Conservation (phyloP, 768 basidiomycete genomes). For the Tubosaeta brunneosetosa region DNA sequence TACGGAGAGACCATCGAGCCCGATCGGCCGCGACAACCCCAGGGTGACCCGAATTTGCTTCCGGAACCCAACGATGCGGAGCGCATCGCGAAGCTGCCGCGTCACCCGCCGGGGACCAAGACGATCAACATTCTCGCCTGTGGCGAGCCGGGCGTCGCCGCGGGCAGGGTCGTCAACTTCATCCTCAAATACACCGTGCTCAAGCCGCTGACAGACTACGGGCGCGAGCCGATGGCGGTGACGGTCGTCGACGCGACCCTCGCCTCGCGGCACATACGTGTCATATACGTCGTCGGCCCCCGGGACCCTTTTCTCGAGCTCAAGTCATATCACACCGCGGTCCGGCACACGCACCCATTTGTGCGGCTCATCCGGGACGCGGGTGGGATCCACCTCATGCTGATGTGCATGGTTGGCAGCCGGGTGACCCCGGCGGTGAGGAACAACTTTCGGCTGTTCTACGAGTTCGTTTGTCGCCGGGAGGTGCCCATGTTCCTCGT, state of each 20-base stretch:
- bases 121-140: slow-evolving; percentile 39
- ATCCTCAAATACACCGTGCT: slow-evolving; percentile 15
- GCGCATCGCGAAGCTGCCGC: slow-evolving; percentile 14
- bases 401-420: slow-evolving; percentile 38
- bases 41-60: slow-evolving; percentile 6
- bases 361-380: slow-evolving; percentile 15
- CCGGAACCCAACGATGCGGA: slow-evolving; percentile 13
- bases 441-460: slow-evolving; percentile 36
- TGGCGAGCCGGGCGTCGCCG: slow-evolving; percentile 36
- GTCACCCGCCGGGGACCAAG: slow-evolving; percentile 15
- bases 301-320: slow-evolving; percentile 25
- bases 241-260: slow-evolving; percentile 24
- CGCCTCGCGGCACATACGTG: slow-evolving; percentile 9
- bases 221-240: slow-evolving; percentile 31
- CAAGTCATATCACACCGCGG: slow-evolving; percentile 10
- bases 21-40: not conserved
- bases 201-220: slow-evolving; percentile 21
- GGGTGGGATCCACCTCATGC: slow-evolving; percentile 37
- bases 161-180: slow-evolving; percentile 26
- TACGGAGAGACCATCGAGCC: not conserved
- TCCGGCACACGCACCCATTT: slow-evolving; percentile 28
- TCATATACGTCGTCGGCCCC: slow-evolving; percentile 31
- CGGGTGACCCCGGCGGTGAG: slow-evolving; percentile 29
- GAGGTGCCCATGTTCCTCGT: slow-evolving; percentile 35
- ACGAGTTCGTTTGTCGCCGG: slow-evolving; percentile 33